A percentile compares a stretch with the other conserved stretches of the same genome.
phyloP scores from a whole-genome alignment of 129 eudicot genomes.

The Lonicera japonica region DNA sequence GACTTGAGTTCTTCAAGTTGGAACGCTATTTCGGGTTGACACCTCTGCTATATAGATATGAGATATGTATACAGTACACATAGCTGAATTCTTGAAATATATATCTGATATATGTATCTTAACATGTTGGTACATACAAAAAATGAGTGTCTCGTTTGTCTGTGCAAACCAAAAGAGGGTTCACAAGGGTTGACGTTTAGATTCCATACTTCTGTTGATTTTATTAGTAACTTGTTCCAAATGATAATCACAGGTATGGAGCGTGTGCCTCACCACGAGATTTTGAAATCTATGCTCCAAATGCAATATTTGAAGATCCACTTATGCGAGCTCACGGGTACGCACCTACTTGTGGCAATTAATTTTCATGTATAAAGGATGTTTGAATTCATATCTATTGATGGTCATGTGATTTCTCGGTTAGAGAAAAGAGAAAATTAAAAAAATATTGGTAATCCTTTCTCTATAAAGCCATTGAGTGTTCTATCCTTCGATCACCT shows the following conservation, averaged over 20 bases:
- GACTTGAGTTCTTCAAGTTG: too few species aligned
- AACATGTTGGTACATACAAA: neutral
- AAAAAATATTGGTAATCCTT: too few species aligned
- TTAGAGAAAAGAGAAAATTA: too few species aligned
- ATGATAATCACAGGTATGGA: conserved; percentile 45
- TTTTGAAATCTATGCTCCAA: conserved; percentile 77
- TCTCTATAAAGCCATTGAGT: neutral
- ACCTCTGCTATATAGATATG: too few species aligned
- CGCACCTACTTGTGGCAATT: conserved; percentile 4
- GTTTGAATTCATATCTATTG: too few species aligned
- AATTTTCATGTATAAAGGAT: too few species aligned
- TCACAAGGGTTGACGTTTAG: neutral
- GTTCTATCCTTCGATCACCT: conserved; percentile 2
- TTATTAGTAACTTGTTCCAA: neutral
- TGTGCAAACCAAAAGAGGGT: neutral
- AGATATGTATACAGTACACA: neutral
- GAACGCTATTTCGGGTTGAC: too few species aligned
- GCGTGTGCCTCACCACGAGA: conserved; percentile 55
- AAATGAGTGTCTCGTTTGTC: neutral
- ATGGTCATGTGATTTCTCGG: too few species aligned
- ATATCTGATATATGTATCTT: neutral
- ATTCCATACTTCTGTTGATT: neutral
- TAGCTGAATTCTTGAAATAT: too few species aligned
- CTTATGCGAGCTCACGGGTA: conserved; percentile 88
- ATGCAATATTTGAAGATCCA: conserved; percentile 89